These are phyloP conservation scores for Ammopiptanthus mongolicus DNA, from an alignment of 306 rosid genomes.

Conservation along the genomic window DNA sequence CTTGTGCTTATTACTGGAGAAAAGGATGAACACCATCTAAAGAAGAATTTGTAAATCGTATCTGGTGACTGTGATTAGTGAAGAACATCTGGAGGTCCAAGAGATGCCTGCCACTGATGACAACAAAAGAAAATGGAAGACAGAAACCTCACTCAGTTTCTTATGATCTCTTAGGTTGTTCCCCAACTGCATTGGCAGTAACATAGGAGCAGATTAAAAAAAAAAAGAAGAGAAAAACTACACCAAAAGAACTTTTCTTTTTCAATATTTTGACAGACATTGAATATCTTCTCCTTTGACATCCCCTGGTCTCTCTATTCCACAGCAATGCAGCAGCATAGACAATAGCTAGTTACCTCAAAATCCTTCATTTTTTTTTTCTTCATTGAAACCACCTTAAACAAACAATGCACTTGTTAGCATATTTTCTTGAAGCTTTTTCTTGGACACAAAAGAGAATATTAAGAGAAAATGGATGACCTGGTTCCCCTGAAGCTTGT, in stretches of 20 bases:
- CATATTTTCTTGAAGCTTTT: background rate
- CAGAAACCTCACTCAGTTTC: conserved; percentile 28
- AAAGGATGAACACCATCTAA: background rate
- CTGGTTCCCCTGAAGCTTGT: conserved; percentile 53
- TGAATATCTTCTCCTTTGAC: conserved; percentile 35
- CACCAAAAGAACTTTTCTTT: conserved; percentile 5
- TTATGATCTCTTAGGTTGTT: conserved; percentile 41
- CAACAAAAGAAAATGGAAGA: conserved; percentile 25
- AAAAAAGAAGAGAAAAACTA: background rate
- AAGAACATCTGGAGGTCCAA: conserved; percentile 23
- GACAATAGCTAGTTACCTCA: background rate
- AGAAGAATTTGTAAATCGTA: conserved; percentile 14
- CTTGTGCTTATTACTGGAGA: background rate
- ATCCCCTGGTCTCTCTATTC: conserved; percentile 24
- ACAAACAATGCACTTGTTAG: background rate
- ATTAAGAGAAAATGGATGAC: conserved; percentile 22
- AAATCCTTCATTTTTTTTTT: conserved; percentile 33
- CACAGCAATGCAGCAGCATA: conserved; percentile 29
- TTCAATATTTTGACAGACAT: conserved; percentile 24
- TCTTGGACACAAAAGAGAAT: background rate
- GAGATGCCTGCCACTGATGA: conserved; percentile 17
- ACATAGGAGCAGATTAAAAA: conserved; percentile 18
- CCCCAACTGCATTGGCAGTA: conserved; percentile 56
- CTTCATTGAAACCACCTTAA: conserved; percentile 42
- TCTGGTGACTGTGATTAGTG: background rate